Conservation (phyloP, 2,329 filamentous ascomycete genomes). For the Penicillium sp. region DNA sequence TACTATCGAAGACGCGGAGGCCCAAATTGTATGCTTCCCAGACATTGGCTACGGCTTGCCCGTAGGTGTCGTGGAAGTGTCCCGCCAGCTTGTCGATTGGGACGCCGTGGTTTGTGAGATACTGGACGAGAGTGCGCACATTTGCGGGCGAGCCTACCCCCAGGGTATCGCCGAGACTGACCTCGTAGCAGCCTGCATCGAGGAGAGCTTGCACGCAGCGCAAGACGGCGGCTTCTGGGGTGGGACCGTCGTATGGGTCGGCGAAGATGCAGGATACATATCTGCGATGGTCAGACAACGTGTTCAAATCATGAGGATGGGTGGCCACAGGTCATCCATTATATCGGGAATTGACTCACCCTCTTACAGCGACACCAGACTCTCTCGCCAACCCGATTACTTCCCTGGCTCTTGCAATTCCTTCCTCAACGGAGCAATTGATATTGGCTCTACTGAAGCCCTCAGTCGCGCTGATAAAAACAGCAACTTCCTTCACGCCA, state of each 20-base stretch:
- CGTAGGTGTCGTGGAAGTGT: slow-evolving; percentile 90
- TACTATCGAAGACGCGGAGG: slow-evolving; percentile 75
- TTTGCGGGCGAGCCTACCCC: slow-evolving; percentile 72
- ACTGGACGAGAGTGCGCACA: slow-evolving; percentile 35
- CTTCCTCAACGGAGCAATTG: slow-evolving; percentile 45
- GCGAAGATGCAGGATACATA: slow-evolving; percentile 48
- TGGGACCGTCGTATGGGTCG: slow-evolving; percentile 55
- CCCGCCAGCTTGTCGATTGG: slow-evolving; percentile 71
- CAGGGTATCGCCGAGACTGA: slow-evolving; percentile 86
- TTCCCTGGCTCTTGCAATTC: slow-evolving; percentile 35
- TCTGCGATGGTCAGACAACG: slow-evolving; percentile 12
- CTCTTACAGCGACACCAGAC: slow-evolving; percentile 37
- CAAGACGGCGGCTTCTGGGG: slow-evolving; percentile 54
- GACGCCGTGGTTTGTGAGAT: slow-evolving; percentile 54
- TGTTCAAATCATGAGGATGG: background rate
- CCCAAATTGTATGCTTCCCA: slow-evolving; percentile 76
- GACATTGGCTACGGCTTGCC: slow-evolving; percentile 80
- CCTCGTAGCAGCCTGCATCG: slow-evolving; percentile 87
- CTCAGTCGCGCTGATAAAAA: slow-evolving; percentile 47
- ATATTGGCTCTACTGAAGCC: slow-evolving; percentile 48
- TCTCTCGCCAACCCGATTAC: slow-evolving; percentile 35
- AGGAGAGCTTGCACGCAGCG: slow-evolving; percentile 62
- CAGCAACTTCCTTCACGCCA: slow-evolving; percentile 42
- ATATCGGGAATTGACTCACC: slow-evolving; percentile 22
- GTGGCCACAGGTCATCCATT: no score